A percentile compares a stretch with the other conserved stretches of the same genome.
Conservation (phyloP, 1,139 yeast genomes). For the Hanseniaspora gamundiae region DNA sequence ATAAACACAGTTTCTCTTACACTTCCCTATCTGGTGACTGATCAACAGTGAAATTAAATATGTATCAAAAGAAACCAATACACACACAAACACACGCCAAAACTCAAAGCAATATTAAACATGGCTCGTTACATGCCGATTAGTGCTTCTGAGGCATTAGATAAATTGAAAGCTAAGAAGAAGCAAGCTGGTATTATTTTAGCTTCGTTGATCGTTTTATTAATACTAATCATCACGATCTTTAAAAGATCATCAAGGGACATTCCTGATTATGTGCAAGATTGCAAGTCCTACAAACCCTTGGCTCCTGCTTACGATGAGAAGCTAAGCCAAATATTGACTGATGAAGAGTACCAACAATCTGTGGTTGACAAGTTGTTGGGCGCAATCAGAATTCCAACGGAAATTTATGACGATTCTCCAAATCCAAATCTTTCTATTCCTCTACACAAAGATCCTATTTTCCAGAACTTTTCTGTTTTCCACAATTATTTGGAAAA, state of each 20-base stretch:
- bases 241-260: conserved; percentile 1
- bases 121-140: conserved; percentile 7
- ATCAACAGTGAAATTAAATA: too few relatives aligned
- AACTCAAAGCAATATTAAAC: background rate
- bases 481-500: conserved; percentile 43
- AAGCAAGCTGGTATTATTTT: conserved; percentile 4
- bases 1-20: too few relatives aligned
- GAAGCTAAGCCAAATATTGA: conserved; percentile 16
- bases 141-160: conserved; percentile 4
- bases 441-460: conserved; percentile 27
- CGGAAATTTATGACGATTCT: conserved; percentile 43
- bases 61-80: background rate
- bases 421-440: conserved; percentile 22
- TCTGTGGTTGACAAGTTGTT: conserved; percentile 30
- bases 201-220: conserved; percentile 2
- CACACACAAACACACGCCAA: background rate
- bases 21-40: too few relatives aligned
- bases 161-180: conserved; percentile 4
- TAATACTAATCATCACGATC: conserved; percentile 1
- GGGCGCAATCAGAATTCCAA: conserved; percentile 45
- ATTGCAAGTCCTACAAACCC: conserved; percentile 18
- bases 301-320: conserved; percentile 10
- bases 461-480: conserved; percentile 5
- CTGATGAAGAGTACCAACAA: conserved; percentile 29
- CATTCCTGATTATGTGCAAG: conserved; percentile 13